Conservation (phyloP, 768 basidiomycete species). For the Leucosporidium creatinivorum region DNA sequence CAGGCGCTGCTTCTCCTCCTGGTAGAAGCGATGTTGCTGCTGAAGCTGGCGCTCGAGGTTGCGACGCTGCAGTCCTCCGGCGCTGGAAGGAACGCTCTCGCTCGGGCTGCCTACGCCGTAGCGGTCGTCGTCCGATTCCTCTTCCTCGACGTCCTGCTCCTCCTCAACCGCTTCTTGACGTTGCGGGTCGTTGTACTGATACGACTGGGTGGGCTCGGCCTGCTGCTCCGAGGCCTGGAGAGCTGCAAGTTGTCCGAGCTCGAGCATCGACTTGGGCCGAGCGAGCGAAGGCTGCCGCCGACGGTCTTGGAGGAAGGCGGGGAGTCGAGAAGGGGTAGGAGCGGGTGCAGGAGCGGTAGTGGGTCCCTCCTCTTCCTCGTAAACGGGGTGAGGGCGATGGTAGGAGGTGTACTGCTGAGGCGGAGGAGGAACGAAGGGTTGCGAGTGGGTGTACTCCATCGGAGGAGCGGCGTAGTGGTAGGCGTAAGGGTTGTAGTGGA, state of each 20-base stretch:
- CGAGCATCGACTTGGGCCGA: constrained; percentile 34
- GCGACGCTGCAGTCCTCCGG: constrained; percentile 23
- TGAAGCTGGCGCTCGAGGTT: constrained; percentile 17
- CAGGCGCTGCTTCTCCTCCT: constrained; percentile 4
- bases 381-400: constrained; percentile 5
- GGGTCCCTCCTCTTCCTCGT: neutral
- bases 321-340: constrained; percentile 19
- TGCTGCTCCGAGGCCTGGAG: neutral
- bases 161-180: neutral
- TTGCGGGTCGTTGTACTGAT: neutral
- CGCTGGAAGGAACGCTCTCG: constrained; percentile 27
- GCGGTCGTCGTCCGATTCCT: neutral
- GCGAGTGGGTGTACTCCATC: constrained; percentile 6
- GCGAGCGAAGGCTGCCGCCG: constrained; percentile 9
- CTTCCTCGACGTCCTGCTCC: neutral
- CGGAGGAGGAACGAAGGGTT: neutral
- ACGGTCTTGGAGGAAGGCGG: constrained; percentile 27
- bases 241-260: constrained; percentile 25
- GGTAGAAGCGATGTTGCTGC: constrained; percentile 4
- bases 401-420: constrained; percentile 1
- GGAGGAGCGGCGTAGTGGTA: neutral
- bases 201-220: neutral
- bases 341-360: neutral
- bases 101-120: constrained; percentile 3
- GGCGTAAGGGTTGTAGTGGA: constrained; percentile 10